Conservation (phyloP, 179 eudicot genomes). For the Spergularia azorica region DNA sequence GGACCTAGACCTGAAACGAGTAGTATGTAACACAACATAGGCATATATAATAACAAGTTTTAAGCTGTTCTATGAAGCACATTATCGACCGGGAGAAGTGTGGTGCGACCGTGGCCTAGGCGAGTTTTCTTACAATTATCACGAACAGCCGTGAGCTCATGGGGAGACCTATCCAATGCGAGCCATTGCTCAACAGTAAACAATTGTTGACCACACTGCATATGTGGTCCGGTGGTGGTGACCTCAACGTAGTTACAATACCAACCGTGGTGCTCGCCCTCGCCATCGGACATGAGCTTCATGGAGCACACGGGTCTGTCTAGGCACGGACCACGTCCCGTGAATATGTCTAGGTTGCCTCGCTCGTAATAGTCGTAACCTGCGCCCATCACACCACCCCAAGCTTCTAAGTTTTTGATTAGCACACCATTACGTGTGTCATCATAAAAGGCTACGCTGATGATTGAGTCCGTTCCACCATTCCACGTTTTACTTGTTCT, state of each 20-base stretch:
- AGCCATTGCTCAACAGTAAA: constrained; percentile 88
- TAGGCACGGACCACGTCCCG: constrained; percentile 75
- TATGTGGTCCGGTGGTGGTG: constrained; percentile 67
- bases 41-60: too few species aligned
- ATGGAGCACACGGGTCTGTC: constrained; percentile 54
- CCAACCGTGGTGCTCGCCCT: constrained; percentile 71
- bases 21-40: background rate
- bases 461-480: constrained; percentile 71
- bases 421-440: constrained; percentile 36
- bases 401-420: constrained; percentile 43
- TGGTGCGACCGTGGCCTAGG: background rate
- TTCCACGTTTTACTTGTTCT: constrained; percentile 60
- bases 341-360: constrained; percentile 80
- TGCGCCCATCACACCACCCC: constrained; percentile 58
- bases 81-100: background rate
- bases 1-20: background rate
- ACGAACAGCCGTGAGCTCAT: constrained; percentile 51
- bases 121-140: constrained; percentile 34
- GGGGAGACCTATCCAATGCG: constrained; percentile 62
- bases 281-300: constrained; percentile 70
- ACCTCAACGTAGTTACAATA: constrained; percentile 91
- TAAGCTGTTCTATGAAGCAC: too few species aligned
- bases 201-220: constrained; percentile 46
- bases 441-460: constrained; percentile 55
- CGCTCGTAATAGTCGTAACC: constrained; percentile 70